A percentile compares a stretch with the other conserved stretches of the same genome.
Evolutionary conservation across 116 monocot species (phyloP).

Genomic region (Posidonia oceanica): DNA sequence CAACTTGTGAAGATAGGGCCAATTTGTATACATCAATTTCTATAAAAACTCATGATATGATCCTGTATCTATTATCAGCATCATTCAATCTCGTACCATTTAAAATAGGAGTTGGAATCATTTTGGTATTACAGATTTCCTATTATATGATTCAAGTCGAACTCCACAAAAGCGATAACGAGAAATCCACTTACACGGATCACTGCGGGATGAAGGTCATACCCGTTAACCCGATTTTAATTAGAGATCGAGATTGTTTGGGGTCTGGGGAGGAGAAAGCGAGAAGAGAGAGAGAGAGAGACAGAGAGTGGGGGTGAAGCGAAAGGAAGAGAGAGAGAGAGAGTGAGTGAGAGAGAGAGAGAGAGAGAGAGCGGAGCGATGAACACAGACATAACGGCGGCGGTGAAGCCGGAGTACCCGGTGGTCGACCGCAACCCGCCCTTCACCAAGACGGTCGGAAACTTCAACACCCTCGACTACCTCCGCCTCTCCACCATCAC

Average conservation of each 20-base stretch:
- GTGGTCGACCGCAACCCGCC: constrained; percentile 94
- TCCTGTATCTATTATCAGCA: too few species aligned
- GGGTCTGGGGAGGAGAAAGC: background rate
- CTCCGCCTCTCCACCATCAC: constrained; percentile 88
- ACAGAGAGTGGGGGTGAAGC: background rate
- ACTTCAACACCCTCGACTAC: constrained; percentile 92
- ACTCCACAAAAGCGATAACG: too few species aligned
- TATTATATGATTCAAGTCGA: too few species aligned
- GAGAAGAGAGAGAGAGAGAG: background rate
- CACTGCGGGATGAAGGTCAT: background rate
- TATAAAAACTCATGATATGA: too few species aligned
- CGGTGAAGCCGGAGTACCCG: constrained; percentile 91
- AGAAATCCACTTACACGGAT: background rate
- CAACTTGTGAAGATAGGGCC: too few species aligned
- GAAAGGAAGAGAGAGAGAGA: background rate
- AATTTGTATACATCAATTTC: too few species aligned
- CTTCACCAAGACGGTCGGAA: constrained; percentile 81
- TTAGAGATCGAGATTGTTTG: background rate
- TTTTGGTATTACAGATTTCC: too few species aligned
- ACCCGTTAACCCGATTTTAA: background rate
- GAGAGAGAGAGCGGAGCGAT: constrained; percentile 12
- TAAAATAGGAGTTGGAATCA: too few species aligned
- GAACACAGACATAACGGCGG: constrained; percentile 93
- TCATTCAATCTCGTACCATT: too few species aligned
- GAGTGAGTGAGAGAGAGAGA: background rate